These are phyloP conservation scores for Elongisporangium undulatum DNA, from an alignment of 352 stramenopile species.

Conservation along the genomic window DNA sequence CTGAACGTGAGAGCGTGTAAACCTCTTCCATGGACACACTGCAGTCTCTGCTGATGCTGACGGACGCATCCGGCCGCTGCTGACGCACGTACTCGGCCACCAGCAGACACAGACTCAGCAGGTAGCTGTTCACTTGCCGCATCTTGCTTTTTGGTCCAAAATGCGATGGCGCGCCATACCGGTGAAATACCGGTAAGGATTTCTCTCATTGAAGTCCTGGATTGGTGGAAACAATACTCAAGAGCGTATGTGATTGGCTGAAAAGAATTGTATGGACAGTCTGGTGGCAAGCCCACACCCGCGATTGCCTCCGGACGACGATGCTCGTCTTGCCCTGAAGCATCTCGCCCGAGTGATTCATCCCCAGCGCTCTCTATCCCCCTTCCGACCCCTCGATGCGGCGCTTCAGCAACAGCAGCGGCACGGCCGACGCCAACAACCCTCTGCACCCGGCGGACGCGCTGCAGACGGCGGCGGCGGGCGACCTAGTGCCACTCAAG, in stretches of 20 bases:
- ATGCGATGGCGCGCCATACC: background rate
- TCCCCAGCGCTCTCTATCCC: background rate
- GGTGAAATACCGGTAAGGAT: conserved; percentile 3
- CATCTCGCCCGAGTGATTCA: background rate
- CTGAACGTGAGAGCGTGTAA: background rate
- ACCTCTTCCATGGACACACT: background rate
- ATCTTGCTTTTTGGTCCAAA: conserved; percentile 17
- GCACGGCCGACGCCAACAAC: conserved; percentile 9
- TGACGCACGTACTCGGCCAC: conserved; percentile 45
- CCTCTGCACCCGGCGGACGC: conserved; percentile 34
- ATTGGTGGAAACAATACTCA: conserved; percentile 8
- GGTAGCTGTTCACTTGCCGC: conserved; percentile 42
- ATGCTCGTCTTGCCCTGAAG: conserved; percentile 25
- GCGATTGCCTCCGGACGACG: conserved; percentile 9
- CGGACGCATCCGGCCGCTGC: conserved; percentile 26
- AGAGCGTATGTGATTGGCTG: conserved; percentile 9
- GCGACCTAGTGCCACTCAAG: conserved; percentile 26
- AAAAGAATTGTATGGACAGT: conserved; percentile 5
- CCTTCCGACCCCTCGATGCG: background rate
- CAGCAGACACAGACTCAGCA: conserved; percentile 42
- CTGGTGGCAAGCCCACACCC: conserved; percentile 2
- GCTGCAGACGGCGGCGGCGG: conserved; percentile 40
- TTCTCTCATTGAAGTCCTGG: background rate
- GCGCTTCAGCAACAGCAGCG: background rate
- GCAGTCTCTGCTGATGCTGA: background rate